A percentile compares a stretch with the other conserved stretches of the same genome.
These are phyloP conservation scores for Piper betle DNA, from an alignment of 164 flowering plant species.

Conservation along the genomic window DNA sequence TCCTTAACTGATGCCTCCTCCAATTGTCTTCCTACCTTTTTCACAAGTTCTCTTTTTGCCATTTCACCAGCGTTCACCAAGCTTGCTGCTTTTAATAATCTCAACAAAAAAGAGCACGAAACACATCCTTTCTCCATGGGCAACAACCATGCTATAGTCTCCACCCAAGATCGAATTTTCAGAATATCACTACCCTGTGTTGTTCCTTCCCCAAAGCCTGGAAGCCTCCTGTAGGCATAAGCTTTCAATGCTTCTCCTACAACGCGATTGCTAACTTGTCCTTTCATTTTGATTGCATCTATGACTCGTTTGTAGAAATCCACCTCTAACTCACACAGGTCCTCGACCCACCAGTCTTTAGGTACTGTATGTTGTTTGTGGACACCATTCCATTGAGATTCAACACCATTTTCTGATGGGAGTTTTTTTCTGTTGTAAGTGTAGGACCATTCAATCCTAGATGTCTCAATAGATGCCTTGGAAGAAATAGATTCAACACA, in stretches of 20 bases:
- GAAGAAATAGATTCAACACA: constrained; percentile 67
- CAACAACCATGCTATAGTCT: constrained; percentile 55
- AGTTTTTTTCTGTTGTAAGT: constrained; percentile 64
- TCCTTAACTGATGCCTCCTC: constrained; percentile 75
- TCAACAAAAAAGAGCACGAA: constrained; percentile 68
- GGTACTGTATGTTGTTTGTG: constrained; percentile 45
- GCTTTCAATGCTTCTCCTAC: constrained; percentile 84
- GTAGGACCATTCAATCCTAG: constrained; percentile 87
- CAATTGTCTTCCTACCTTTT: constrained; percentile 66
- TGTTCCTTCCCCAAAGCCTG: constrained; percentile 50
- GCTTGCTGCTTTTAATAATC: constrained; percentile 61
- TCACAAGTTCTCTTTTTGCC: constrained; percentile 41
- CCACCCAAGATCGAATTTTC: constrained; percentile 34
- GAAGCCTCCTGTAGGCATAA: constrained; percentile 51
- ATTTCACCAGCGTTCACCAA: constrained; percentile 39
- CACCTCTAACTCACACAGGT: constrained; percentile 73
- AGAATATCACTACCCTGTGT: constrained; percentile 26
- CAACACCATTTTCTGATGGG: constrained; percentile 54
- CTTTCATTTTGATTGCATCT: constrained; percentile 40
- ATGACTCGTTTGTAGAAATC: constrained; percentile 60
- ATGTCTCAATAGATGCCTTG: constrained; percentile 61
- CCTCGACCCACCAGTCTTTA: constrained; percentile 97
- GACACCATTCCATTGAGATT: constrained; percentile 40
- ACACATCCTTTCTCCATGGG: constrained; percentile 63
- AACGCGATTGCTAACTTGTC: constrained; percentile 29